Conservation (phyloP, 352 stramenopile species). For the Peronospora farinosa region DNA sequence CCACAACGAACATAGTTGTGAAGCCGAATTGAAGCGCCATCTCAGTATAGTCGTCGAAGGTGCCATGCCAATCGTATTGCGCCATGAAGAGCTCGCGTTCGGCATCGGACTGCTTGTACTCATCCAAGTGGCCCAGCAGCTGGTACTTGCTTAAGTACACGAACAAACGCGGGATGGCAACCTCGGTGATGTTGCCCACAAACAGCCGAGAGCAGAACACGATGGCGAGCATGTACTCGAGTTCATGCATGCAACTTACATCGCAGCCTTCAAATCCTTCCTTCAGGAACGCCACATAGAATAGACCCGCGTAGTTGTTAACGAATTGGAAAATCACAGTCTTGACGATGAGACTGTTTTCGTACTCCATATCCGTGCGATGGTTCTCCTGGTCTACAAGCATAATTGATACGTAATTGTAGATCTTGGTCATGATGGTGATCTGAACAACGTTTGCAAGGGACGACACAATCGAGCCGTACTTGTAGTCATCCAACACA, state of each 20-base stretch:
- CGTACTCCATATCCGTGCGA: slow-evolving; percentile 79
- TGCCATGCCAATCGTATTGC: slow-evolving; percentile 77
- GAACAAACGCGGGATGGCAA: slow-evolving; percentile 67
- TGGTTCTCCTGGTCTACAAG: slow-evolving; percentile 93
- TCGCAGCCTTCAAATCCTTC: slow-evolving; percentile 62
- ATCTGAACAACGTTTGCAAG: slow-evolving; percentile 76
- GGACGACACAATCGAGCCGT: slow-evolving; percentile 65
- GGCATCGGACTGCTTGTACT: slow-evolving; percentile 45
- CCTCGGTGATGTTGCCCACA: slow-evolving; percentile 72
- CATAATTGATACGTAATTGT: slow-evolving; percentile 79
- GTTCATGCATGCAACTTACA: slow-evolving; percentile 79
- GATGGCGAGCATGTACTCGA: slow-evolving; percentile 88
- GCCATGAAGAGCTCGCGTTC: slow-evolving; percentile 75
- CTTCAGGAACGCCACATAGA: slow-evolving; percentile 92
- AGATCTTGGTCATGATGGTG: slow-evolving; percentile 89
- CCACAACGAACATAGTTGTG: slow-evolving; percentile 87
- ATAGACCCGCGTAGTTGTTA: slow-evolving; percentile 92
- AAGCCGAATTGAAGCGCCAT: slow-evolving; percentile 88
- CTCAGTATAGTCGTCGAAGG: slow-evolving; percentile 92
- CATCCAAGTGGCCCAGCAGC: slow-evolving; percentile 47
- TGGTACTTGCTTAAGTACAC: slow-evolving; percentile 66
- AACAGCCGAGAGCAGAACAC: slow-evolving; percentile 88
- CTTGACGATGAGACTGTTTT: slow-evolving; percentile 92
- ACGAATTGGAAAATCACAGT: slow-evolving; percentile 94
- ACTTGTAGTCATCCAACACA: slow-evolving; percentile 53